Evolutionary conservation across 768 basidiomycete genomes (phyloP).

Genomic region (Exsudoporus frostii): DNA sequence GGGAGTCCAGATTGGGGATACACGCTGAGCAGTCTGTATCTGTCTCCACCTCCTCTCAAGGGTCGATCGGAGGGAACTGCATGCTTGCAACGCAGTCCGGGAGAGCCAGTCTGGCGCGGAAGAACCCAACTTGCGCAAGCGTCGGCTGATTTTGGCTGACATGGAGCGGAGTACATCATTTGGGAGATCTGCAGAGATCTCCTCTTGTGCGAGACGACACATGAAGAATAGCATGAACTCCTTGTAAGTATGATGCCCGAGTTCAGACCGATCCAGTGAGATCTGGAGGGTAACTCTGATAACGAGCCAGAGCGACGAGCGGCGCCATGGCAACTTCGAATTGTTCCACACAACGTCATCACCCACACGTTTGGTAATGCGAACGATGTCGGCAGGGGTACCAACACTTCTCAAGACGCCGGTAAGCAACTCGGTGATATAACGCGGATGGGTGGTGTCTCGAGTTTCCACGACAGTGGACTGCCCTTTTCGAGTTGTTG

Average conservation of each 20-base stretch:
- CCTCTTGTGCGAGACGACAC: neutral
- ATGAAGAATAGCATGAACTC: slow-evolving; percentile 44
- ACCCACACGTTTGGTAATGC: slow-evolving; percentile 20
- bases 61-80: slow-evolving; percentile 11
- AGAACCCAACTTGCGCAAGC: slow-evolving; percentile 36
- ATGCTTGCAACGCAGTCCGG: slow-evolving; percentile 2
- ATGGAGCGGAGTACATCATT: slow-evolving; percentile 39
- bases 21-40: slow-evolving; percentile 27
- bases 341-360: slow-evolving; percentile 29
- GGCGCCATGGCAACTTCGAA: slow-evolving; percentile 30
- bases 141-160: slow-evolving; percentile 36
- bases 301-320: slow-evolving; percentile 37
- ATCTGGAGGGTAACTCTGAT: slow-evolving; percentile 34
- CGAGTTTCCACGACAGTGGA: slow-evolving; percentile 36
- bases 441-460: slow-evolving; percentile 42
- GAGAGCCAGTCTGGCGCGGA: slow-evolving; percentile 18
- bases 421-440: slow-evolving; percentile 47
- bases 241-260: slow-evolving; percentile 38
- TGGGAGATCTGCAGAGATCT: neutral
- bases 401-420: slow-evolving; percentile 43
- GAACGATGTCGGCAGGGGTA: slow-evolving; percentile 19
- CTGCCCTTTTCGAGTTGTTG: slow-evolving; percentile 38
- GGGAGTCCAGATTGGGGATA: neutral
- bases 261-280: slow-evolving; percentile 12
- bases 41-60: slow-evolving; percentile 37